Percentiles rank a stretch among this genome's conserved stretches.
phyloP scores from a whole-genome alignment of 805 yeast genomes.

The Suhomyces sp. region DNA sequence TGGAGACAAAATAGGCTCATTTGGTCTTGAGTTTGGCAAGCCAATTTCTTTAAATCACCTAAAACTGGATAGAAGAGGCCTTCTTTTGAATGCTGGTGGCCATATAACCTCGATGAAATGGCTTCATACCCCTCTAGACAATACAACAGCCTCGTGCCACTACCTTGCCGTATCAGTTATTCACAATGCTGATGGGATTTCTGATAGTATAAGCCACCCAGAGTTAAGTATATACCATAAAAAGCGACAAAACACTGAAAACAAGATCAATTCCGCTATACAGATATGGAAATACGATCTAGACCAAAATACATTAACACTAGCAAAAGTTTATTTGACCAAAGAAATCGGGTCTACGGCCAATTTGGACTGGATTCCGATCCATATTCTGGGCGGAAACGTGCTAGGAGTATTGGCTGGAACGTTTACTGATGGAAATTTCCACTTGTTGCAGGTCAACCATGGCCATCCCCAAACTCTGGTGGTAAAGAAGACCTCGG shows the following conservation, averaged over 20 bases:
- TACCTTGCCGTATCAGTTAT: slow-evolving; percentile 53
- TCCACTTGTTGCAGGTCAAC: slow-evolving; percentile 46
- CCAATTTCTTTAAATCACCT: slow-evolving; percentile 9
- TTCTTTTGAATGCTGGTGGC: slow-evolving; percentile 50
- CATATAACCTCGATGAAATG: slow-evolving; percentile 53
- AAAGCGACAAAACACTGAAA: slow-evolving; percentile 3
- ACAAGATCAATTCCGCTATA: slow-evolving; percentile 34
- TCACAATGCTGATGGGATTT: slow-evolving; percentile 24
- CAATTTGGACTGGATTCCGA: slow-evolving; percentile 40
- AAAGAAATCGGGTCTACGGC: slow-evolving; percentile 45
- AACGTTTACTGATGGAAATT: slow-evolving; percentile 55
- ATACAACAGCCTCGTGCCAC: slow-evolving; percentile 19
- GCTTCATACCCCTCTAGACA: slow-evolving; percentile 32
- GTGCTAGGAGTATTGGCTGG: slow-evolving; percentile 48
- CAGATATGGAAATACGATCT: slow-evolving; percentile 44
- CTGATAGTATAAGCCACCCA: slow-evolving; percentile 19
- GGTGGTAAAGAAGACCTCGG: slow-evolving; percentile 21
- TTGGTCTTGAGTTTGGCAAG: neutral
- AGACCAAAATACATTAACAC: slow-evolving; percentile 20
- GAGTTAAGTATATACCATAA: slow-evolving; percentile 32
- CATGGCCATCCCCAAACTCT: slow-evolving; percentile 17
- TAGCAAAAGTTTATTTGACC: slow-evolving; percentile 29
- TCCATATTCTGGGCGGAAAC: slow-evolving; percentile 19
- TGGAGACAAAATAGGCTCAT: neutral
- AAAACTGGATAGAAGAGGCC: slow-evolving; percentile 27